Conservation (phyloP, 352 stramenopile genomes). For the Globisporangium irregulare region DNA sequence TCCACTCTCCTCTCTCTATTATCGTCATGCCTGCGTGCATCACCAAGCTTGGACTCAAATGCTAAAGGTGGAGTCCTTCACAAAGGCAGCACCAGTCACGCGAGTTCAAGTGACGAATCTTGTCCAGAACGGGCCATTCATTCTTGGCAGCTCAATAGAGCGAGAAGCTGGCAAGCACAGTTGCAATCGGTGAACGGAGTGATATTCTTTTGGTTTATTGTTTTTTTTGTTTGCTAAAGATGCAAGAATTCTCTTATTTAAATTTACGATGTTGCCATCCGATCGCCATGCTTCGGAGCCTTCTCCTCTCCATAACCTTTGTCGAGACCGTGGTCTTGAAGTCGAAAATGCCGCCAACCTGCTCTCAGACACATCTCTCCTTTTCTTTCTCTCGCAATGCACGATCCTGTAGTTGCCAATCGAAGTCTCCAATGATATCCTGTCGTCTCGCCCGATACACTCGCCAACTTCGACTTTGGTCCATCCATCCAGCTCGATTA, state of each 20-base stretch:
- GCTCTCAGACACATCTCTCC: neutral
- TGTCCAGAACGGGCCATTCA: too few species aligned
- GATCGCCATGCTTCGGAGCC: neutral
- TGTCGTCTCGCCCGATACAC: neutral
- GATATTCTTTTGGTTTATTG: neutral
- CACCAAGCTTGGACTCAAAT: neutral
- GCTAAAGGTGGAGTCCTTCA: neutral
- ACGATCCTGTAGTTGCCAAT: neutral
- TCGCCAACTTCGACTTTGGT: neutral
- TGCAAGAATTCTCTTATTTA: constrained; percentile 2
- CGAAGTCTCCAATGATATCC: too few species aligned
- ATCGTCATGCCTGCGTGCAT: neutral
- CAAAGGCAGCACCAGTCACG: too few species aligned
- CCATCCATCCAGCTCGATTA: neutral
- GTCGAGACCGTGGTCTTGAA: neutral
- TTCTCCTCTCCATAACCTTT: neutral
- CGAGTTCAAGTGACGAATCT: too few species aligned
- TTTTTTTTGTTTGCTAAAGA: constrained; percentile 1
- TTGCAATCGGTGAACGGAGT: neutral
- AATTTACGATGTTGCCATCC: neutral
- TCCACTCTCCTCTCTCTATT: too few species aligned
- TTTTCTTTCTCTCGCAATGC: neutral
- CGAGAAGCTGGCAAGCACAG: too few species aligned
- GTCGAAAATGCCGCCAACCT: neutral
- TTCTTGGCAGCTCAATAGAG: too few species aligned